These are phyloP conservation scores for Cordyceps javanica DNA, from an alignment of 2,329 filamentous ascomycete genomes.

Conservation along the genomic window DNA sequence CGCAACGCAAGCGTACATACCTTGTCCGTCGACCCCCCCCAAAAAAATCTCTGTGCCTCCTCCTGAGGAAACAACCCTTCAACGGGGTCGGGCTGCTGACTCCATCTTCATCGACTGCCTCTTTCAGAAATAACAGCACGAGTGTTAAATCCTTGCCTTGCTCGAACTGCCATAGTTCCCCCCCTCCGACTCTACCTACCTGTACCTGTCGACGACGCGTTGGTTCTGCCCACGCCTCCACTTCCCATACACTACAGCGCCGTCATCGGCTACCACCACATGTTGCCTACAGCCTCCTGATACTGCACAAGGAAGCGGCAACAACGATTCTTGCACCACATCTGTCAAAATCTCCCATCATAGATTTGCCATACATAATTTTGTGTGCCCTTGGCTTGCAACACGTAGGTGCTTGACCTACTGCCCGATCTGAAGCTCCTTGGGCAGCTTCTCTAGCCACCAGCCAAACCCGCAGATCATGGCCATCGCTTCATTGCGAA, in stretches of 20 bases:
- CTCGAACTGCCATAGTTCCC: neutral
- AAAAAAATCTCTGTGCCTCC: neutral
- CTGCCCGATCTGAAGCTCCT: neutral
- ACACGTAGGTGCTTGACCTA: neutral
- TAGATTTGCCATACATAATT: neutral
- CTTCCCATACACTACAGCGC: neutral
- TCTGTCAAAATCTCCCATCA: neutral
- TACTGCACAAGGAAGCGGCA: neutral
- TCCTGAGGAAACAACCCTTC: neutral
- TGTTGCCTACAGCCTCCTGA: neutral
- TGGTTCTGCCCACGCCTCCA: neutral
- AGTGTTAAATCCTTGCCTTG: neutral
- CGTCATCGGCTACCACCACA: neutral
- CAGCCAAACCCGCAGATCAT: slow-evolving; percentile 18
- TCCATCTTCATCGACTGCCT: neutral
- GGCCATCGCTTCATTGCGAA: slow-evolving; percentile 51
- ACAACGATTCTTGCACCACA: neutral
- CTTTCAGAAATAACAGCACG: neutral
- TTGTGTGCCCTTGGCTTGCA: neutral
- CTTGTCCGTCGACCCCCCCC: neutral
- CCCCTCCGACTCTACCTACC: neutral
- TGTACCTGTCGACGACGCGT: neutral
- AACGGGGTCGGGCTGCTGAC: neutral
- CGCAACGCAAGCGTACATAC: too few relatives aligned
- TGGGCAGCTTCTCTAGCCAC: neutral